These are phyloP conservation scores for Emergomyces orientalis DNA, from an alignment of 2,329 filamentous ascomycete species.

Conservation along the genomic window DNA sequence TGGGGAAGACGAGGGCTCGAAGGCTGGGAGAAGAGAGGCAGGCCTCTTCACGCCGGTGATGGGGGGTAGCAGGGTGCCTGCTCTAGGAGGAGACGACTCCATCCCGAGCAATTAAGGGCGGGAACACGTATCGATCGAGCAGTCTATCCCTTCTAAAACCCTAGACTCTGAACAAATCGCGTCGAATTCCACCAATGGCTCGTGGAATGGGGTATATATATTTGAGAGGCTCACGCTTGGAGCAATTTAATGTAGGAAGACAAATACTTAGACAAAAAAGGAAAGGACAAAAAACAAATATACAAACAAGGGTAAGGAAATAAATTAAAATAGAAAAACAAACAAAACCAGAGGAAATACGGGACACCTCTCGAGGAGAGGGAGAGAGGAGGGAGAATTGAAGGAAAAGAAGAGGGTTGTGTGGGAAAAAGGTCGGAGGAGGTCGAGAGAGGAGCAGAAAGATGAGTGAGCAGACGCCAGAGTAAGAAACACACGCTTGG, in stretches of 20 bases:
- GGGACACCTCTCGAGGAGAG: background rate
- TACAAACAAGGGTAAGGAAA: background rate
- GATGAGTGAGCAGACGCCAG: slow-evolving; percentile 1
- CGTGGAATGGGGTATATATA: background rate
- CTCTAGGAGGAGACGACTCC: slow-evolving; percentile 34
- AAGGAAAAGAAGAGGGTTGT: background rate
- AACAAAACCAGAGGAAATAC: background rate
- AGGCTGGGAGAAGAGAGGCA: slow-evolving; percentile 40
- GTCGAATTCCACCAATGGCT: slow-evolving; percentile 8
- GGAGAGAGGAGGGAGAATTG: slow-evolving; percentile 3
- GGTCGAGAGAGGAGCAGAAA: background rate
- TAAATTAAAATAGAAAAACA: slow-evolving; percentile 2
- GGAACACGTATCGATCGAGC: slow-evolving; percentile 8
- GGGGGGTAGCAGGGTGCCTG: slow-evolving; percentile 23
- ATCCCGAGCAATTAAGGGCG: slow-evolving; percentile 21
- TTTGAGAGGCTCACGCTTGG: background rate
- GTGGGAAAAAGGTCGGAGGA: background rate
- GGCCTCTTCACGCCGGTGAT: slow-evolving; percentile 39
- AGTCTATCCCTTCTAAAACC: background rate
- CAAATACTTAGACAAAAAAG: background rate
- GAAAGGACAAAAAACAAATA: background rate
- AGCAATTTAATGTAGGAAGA: background rate
- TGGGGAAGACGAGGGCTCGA: slow-evolving; percentile 43
- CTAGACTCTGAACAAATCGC: slow-evolving; percentile 5
- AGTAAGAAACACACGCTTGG: slow-evolving; percentile 5